Evolutionary conservation across 441 rosid species (phyloP), one percentile per base, ranked within the genome.

Genomic region (Adansonia grandidieri): DNA sequence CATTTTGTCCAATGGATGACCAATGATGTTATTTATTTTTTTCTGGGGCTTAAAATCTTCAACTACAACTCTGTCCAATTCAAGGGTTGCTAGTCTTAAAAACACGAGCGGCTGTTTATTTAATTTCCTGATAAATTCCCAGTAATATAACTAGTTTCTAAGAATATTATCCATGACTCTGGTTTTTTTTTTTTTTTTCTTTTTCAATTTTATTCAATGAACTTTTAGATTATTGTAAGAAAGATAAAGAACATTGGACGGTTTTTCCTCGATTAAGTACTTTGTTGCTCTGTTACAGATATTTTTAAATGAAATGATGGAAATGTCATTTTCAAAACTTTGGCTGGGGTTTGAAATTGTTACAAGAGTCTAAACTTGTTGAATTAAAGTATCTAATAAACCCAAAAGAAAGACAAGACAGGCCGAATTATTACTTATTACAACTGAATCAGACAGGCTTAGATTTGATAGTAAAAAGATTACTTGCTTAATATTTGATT

Each of bases 271-370:
- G 17, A 66, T 5, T n/a, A 66, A n/a, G 51, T 9, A 42, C 14
- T 19, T 45, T 62, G 66, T 5, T 6, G 51, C 11, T 44, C 15
- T 44, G 71, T 44, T 67, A 9, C 28, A 17, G 53, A 67, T 67
- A 44, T 67, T 53, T 53, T n/a, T 71, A 71, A 32, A 28, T 71
- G 75, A 71, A 71, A 71, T 71, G 62, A 53, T 32, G 48, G 75
- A 32, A 53, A 53, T n/a, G 62, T 51, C 62, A 53, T 4, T 32
- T 32, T 71, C 75, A 53, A 9, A 53, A 53, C 47, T 53, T 42
- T 9, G 1, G 1, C 65, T 24, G 40, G 58, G 28, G 6, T 4
- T 48, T 28, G 4, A 7, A 53, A 71, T 24, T 24, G 20, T 15
- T 20, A 28, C 6, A 51, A 7, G 58, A 69, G 42, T 69, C 73